A percentile compares a stretch with the other conserved stretches of the same genome.
Evolutionary conservation across 2,329 filamentous ascomycete genomes (phyloP).

Genomic region (Verticillium albo-atrum): DNA sequence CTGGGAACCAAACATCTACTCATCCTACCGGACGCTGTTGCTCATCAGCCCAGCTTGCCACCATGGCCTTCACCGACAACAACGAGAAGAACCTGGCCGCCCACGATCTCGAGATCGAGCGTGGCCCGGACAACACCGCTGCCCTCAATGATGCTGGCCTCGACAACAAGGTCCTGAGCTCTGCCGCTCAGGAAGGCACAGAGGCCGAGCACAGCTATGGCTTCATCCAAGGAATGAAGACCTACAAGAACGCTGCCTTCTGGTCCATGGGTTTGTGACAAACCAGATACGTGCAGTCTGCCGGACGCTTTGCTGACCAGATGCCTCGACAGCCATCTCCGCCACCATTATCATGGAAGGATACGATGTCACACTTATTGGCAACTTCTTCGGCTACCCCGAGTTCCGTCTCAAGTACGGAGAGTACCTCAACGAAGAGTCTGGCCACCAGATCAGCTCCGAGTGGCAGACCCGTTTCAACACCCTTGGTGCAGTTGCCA

Average conservation of each 20-base stretch:
- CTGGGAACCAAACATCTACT: neutral
- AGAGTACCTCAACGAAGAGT: constrained; percentile 22
- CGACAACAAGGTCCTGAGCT: constrained; percentile 31
- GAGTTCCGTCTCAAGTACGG: constrained; percentile 36
- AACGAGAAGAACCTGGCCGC: constrained; percentile 13
- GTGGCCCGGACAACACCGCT: constrained; percentile 20
- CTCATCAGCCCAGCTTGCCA: neutral
- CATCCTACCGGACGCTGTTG: neutral
- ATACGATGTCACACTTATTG: constrained; percentile 42
- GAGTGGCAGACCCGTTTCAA: constrained; percentile 48
- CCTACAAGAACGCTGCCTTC: constrained; percentile 33
- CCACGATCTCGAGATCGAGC: constrained; percentile 22
- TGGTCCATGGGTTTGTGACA: constrained; percentile 31
- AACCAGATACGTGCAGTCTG: too few species aligned
- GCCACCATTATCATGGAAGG: constrained; percentile 48
- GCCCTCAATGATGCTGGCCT: constrained; percentile 27
- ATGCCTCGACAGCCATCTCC: constrained; percentile 30
- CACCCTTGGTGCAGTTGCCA: constrained; percentile 25
- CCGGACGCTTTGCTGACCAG: neutral
- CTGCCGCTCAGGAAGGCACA: constrained; percentile 29
- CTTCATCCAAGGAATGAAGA: constrained; percentile 29
- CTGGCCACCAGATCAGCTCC: constrained; percentile 40
- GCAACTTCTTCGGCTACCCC: constrained; percentile 40
- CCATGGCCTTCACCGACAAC: neutral
- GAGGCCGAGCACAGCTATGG: constrained; percentile 30